Base-by-base conservation (phyloP, 164 flowering plant species). In the Chimonanthus salicifolius region DNA sequence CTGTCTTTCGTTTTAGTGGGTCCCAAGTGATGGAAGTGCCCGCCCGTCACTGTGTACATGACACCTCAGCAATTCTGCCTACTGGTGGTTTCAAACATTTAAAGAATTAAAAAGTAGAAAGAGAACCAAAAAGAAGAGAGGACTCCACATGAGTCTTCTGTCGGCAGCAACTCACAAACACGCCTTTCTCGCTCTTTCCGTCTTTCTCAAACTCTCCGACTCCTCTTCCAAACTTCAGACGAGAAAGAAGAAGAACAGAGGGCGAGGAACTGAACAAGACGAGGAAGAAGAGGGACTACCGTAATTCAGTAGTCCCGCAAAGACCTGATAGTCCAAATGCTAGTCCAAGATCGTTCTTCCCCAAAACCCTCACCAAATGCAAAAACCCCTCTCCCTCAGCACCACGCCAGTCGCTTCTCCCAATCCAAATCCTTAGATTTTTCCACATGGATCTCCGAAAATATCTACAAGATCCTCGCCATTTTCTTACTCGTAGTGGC, bases 361-460 rank as follows among this genome's bases (percentile, higher is more conserved):
- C 86, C 89, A 13, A 86, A 87, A 74, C 71, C 87, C 5, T 78
- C 87, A 8, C 5, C 43, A 7, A 47, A 45, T 33, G 21, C 21
- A 15, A 58, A 87, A 86, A 70, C n/a, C 84, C 62, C 72, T 83
- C 77, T 68, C 74, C 74, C 65, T 16, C 64, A 73, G 13, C 20
- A 9, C 44, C 47, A 66, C n/a, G 74, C 45, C 74, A 21, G 13
- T 74, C 87, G 89, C 3, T 83, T 85, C 71, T 69, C 88, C 3
- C 82, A 84, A 50, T 8, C 89, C 58, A 89, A 88, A 74, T 75
- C 70, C 70, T 89, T 89, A 11, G 94, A 91, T 82, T 89, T 91
- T 82, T 84, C 94, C 72, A 79, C 94, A 67, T 95, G 98, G 95
- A 77, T 85, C 7, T 88, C 89, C 63, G 94, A 87, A 4, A 92